phyloP scores from a whole-genome alignment of 768 basidiomycete species.

The Rhodotorula diobovata region DNA sequence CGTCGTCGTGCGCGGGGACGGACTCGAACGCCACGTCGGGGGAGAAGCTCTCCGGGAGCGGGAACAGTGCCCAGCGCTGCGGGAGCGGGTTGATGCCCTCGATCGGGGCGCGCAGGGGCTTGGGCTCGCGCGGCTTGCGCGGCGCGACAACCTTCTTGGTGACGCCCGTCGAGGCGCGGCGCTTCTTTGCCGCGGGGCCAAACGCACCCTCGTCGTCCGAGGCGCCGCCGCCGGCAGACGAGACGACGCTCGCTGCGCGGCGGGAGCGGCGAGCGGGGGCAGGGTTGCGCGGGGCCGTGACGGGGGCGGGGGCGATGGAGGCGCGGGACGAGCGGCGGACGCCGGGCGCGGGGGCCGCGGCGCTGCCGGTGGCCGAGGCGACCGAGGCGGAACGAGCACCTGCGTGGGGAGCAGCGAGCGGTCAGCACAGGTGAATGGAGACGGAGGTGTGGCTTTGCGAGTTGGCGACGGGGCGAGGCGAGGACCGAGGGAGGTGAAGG shows the following conservation, averaged over 20 bases:
- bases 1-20: conserved; percentile 1
- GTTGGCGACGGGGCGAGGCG: neutral
- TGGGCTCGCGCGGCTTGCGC: neutral
- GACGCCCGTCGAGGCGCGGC: neutral
- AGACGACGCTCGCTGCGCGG: conserved; percentile 5
- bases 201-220: conserved; percentile 8
- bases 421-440: neutral
- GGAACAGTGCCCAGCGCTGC: conserved; percentile 2
- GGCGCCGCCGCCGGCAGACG: conserved; percentile 6
- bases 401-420: neutral
- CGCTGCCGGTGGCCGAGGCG: neutral
- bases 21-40: neutral
- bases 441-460: too few relatives aligned
- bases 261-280: neutral
- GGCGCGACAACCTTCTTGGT: neutral
- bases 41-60: neutral
- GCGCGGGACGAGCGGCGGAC: conserved; percentile 30
- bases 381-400: conserved; percentile 19
- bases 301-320: conserved; percentile 8
- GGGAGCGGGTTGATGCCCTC: conserved; percentile 32
- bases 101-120: conserved; percentile 4
- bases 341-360: neutral
- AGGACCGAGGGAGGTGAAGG: neutral
- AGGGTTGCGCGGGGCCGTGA: conserved; percentile 1
- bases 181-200: conserved; percentile 3